These are phyloP conservation scores for Fusarium sp. DNA, from an alignment of 2,329 filamentous ascomycete genomes.

Conservation along the genomic window DNA sequence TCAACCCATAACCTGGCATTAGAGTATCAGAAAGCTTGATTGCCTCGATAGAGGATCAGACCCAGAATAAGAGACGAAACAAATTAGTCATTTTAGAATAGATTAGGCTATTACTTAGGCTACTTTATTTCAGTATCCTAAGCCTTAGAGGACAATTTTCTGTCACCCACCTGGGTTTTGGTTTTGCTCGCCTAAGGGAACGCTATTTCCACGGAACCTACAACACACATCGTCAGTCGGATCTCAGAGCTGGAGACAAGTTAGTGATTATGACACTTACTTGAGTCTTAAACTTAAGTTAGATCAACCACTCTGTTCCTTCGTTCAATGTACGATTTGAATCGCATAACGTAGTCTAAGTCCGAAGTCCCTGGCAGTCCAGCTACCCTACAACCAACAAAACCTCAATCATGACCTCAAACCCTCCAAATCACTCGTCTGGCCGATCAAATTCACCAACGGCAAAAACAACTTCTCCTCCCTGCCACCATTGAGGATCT, in stretches of 20 bases:
- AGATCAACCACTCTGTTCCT: not conserved
- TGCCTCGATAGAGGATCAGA: not conserved
- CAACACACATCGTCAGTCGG: no score
- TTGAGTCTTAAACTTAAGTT: not conserved
- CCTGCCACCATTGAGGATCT: constrained; percentile 39
- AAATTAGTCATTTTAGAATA: no score
- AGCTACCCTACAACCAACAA: not conserved
- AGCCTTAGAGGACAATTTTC: no score
- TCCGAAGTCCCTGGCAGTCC: not conserved
- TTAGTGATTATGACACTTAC: not conserved
- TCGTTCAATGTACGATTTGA: not conserved
- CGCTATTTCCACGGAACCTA: no score
- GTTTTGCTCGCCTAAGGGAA: not conserved
- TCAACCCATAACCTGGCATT: not conserved
- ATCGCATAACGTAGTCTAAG: not conserved
- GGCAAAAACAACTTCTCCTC: constrained; percentile 51
- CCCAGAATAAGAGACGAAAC: not conserved
- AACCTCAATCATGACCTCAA: constrained; percentile 22
- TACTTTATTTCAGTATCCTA: no score
- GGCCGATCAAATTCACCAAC: constrained; percentile 48
- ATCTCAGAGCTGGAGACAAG: not conserved
- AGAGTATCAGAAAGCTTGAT: not conserved
- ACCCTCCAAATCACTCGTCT: constrained; percentile 36
- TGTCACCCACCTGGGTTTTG: no score
- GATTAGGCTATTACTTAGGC: no score